Evolutionary conservation across 2,329 filamentous ascomycete species (phyloP).

Genomic region (Cercospora sp.): DNA sequence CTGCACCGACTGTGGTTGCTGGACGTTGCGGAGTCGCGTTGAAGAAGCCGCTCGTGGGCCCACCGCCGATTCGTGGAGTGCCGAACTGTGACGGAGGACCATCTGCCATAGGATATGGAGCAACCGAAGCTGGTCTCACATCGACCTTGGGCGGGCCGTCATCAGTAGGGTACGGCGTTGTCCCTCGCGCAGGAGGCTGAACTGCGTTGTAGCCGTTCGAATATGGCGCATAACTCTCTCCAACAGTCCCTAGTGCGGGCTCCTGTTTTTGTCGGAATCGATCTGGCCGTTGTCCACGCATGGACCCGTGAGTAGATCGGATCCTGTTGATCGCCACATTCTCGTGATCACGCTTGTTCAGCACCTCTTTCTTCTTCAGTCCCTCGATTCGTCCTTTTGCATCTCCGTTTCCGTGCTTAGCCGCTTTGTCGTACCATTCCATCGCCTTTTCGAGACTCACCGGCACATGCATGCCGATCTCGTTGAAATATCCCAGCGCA

Average conservation of each 20-base stretch:
- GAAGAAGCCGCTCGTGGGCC: conserved; percentile 42
- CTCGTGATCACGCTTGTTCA: conserved; percentile 91
- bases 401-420: conserved; percentile 88
- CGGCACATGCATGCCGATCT: conserved; percentile 90
- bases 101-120: conserved; percentile 72
- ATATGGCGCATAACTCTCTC: conserved; percentile 20
- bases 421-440: conserved; percentile 87
- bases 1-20: conserved; percentile 43
- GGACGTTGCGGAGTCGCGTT: conserved; percentile 33
- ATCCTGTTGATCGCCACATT: conserved; percentile 86
- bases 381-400: conserved; percentile 79
- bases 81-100: conserved; percentile 45
- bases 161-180: conserved; percentile 36
- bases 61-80: conserved; percentile 18
- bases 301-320: conserved; percentile 58
- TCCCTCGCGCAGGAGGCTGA: conserved; percentile 27
- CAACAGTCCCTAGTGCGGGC: conserved; percentile 26
- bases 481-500: conserved; percentile 94
- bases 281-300: conserved; percentile 50
- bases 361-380: conserved; percentile 70
- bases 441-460: conserved; percentile 79
- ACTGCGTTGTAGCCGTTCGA: conserved; percentile 18
- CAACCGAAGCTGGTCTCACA: conserved; percentile 53
- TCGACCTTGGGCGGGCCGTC: conserved; percentile 41
- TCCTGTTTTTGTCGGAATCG: conserved; percentile 43